A percentile compares a stretch with the other conserved stretches of the same genome.
These are phyloP conservation scores for Volutella citrinella DNA, from an alignment of 2,329 filamentous ascomycete species.

Conservation along the genomic window DNA sequence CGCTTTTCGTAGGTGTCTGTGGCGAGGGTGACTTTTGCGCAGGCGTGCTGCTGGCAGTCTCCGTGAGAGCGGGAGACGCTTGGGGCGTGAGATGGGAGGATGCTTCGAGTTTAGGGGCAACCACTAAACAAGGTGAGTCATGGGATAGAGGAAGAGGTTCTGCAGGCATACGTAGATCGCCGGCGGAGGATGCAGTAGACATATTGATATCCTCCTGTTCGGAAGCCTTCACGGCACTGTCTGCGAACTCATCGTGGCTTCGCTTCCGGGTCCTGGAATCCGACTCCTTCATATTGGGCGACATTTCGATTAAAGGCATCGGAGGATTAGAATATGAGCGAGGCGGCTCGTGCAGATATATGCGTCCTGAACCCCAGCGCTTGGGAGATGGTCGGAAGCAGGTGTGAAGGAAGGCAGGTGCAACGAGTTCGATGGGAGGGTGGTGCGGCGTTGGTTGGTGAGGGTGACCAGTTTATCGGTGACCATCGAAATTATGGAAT, in stretches of 20 bases:
- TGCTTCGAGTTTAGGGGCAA: conserved; percentile 19
- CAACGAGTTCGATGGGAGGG: too few species aligned
- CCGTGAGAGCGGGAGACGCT: conserved; percentile 37
- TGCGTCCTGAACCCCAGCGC: too few species aligned
- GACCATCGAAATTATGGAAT: too few species aligned
- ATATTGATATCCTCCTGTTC: too few species aligned
- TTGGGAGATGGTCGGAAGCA: too few species aligned
- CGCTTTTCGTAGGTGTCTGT: conserved; percentile 30
- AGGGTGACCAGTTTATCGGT: too few species aligned
- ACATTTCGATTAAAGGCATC: conserved; percentile 49
- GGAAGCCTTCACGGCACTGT: too few species aligned
- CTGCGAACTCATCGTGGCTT: conserved; percentile 44
- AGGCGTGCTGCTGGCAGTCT: conserved; percentile 40
- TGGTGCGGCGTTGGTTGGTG: neutral
- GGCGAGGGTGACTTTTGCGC: conserved; percentile 34
- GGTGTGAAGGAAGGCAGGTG: too few species aligned
- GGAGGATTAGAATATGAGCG: conserved; percentile 11
- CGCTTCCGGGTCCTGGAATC: conserved; percentile 43
- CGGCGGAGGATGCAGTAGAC: too few species aligned
- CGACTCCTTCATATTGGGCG: conserved; percentile 46
- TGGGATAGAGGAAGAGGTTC: too few species aligned
- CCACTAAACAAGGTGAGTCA: conserved; percentile 16
- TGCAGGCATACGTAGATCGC: too few species aligned
- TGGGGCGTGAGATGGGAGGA: conserved; percentile 26
- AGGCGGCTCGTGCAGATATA: neutral